Percentiles rank a stretch among this genome's conserved stretches.
phyloP scores from a whole-genome alignment of 1,139 yeast species.

The Tardiomyces blankii region DNA sequence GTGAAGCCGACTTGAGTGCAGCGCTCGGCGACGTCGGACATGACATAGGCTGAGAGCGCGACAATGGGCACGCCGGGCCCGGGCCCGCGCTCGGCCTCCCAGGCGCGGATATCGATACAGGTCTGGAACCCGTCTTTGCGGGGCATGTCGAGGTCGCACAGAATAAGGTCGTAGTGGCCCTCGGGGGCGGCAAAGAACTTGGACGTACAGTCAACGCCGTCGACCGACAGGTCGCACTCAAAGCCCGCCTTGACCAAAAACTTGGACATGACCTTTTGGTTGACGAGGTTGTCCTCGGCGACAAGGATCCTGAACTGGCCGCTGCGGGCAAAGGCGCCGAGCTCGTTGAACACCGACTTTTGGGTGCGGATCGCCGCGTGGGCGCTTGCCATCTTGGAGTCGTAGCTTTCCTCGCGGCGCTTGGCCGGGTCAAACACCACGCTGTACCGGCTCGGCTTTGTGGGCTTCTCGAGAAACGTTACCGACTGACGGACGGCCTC shows the following conservation, averaged over 20 bases:
- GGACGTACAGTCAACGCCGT: slow-evolving; percentile 58
- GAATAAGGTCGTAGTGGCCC: slow-evolving; percentile 47
- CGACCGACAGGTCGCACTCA: slow-evolving; percentile 59
- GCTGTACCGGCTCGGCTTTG: slow-evolving; percentile 19
- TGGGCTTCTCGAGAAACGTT: slow-evolving; percentile 16
- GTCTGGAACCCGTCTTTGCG: slow-evolving; percentile 80
- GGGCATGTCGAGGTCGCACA: slow-evolving; percentile 83
- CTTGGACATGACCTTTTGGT: slow-evolving; percentile 76
- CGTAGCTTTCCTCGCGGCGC: slow-evolving; percentile 17
- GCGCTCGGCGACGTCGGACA: slow-evolving; percentile 70
- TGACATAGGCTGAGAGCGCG: slow-evolving; percentile 75
- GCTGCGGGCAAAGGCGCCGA: slow-evolving; percentile 28
- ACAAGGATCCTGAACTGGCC: slow-evolving; percentile 46
- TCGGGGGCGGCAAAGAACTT: slow-evolving; percentile 26
- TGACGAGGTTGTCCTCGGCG: slow-evolving; percentile 81
- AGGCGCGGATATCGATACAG: slow-evolving; percentile 61
- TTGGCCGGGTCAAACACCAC: slow-evolving; percentile 20
- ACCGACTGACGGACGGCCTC: slow-evolving; percentile 7
- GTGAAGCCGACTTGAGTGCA: slow-evolving; percentile 70
- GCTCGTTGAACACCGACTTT: slow-evolving; percentile 14
- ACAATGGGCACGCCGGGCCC: slow-evolving; percentile 52
- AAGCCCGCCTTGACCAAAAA: slow-evolving; percentile 69
- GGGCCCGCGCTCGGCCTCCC: slow-evolving; percentile 57
- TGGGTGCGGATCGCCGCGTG: slow-evolving; percentile 15
- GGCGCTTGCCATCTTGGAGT: slow-evolving; percentile 18